Conservation (phyloP, 495 filamentous ascomycete genomes). For the Podospora didyma region DNA sequence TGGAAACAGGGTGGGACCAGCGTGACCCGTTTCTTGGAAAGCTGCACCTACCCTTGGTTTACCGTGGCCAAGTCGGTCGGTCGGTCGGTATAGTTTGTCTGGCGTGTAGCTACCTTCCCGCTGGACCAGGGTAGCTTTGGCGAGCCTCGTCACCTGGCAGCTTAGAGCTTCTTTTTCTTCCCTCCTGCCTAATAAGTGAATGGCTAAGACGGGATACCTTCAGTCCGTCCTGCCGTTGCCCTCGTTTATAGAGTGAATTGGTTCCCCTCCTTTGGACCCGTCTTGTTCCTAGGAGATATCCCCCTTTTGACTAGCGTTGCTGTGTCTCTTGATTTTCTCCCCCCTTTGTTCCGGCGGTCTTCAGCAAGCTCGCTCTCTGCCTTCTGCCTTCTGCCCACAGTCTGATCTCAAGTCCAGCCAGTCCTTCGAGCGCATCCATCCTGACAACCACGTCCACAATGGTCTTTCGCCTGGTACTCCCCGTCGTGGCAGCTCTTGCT, state of each 20-base stretch:
- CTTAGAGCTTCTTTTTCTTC: neutral
- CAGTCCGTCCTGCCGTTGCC: conserved; percentile 2
- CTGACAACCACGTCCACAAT: conserved; percentile 6
- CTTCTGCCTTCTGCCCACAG: neutral
- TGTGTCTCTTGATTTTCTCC: neutral
- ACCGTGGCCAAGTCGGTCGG: neutral
- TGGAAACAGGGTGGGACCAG: conserved; percentile 1
- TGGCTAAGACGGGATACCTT: conserved; percentile 8
- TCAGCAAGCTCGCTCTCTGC: neutral
- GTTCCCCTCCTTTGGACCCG: neutral
- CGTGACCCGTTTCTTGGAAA: conserved; percentile 6
- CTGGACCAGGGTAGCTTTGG: neutral
- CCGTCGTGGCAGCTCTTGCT: conserved; percentile 20
- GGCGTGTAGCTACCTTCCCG: neutral
- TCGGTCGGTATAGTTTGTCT: no score
- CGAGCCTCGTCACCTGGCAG: neutral
- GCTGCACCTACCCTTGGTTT: neutral
- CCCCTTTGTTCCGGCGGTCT: neutral
- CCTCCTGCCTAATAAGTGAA: conserved; percentile 11
- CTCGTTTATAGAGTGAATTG: neutral
- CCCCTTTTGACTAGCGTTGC: neutral
- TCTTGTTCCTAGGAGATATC: neutral
- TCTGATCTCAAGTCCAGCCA: neutral
- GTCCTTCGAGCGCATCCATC: neutral
- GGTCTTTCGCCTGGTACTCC: conserved; percentile 4